phyloP scores from a whole-genome alignment of 2,329 filamentous ascomycete genomes.

The Arachnomyces sp. region DNA sequence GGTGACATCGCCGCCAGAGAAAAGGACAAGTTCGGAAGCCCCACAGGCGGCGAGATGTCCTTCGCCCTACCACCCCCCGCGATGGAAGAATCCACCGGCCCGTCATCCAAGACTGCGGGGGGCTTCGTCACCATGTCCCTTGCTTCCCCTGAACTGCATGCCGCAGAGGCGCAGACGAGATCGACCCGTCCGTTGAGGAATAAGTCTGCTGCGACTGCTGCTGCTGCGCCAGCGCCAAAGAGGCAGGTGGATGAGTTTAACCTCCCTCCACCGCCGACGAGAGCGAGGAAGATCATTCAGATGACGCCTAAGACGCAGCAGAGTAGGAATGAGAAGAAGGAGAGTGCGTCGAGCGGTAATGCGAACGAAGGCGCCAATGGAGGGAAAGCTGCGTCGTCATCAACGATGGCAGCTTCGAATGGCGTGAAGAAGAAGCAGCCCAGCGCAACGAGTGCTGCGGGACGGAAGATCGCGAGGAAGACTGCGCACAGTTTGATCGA shows the following conservation, averaged over 20 bases:
- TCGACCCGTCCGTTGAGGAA: too few relatives aligned
- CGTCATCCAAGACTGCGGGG: constrained; percentile 28
- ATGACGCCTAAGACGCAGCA: constrained; percentile 64
- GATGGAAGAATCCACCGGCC: constrained; percentile 31
- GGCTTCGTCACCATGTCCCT: constrained; percentile 39
- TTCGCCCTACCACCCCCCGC: constrained; percentile 74
- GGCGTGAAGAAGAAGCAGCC: constrained; percentile 61
- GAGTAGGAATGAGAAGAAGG: constrained; percentile 26
- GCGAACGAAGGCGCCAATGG: constrained; percentile 13
- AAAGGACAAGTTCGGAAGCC: constrained; percentile 11
- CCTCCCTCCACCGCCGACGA: constrained; percentile 82
- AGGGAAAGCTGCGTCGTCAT: constrained; percentile 10
- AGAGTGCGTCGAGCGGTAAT: constrained; percentile 13
- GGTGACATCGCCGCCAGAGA: constrained; percentile 70
- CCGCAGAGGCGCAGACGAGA: constrained; percentile 18
- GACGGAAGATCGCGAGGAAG: constrained; percentile 90
- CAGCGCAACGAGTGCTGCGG: constrained; percentile 64
- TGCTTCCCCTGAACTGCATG: constrained; percentile 32
- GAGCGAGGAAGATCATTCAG: constrained; percentile 93
- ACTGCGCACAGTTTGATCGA: constrained; percentile 96
- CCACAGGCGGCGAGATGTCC: constrained; percentile 48
- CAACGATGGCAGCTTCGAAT: constrained; percentile 13
- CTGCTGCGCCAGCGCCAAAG: constrained; percentile 20
- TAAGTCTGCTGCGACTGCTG: too few relatives aligned
- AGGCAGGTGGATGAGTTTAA: constrained; percentile 51